phyloP scores from a whole-genome alignment of 2,329 filamentous ascomycete species.

The Juglanconis juglandina region DNA sequence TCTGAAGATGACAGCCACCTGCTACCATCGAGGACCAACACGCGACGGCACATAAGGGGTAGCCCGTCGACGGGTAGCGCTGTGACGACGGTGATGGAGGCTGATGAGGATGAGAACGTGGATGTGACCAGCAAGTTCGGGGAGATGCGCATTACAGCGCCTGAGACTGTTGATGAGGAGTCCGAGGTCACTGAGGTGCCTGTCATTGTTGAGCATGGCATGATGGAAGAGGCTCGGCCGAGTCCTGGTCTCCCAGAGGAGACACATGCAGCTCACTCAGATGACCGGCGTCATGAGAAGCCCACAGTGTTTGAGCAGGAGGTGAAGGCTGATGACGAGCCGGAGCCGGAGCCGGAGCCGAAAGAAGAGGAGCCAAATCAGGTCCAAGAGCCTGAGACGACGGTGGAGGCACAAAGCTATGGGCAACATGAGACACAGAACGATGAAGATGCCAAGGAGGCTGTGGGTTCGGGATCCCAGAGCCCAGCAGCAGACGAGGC shows the following conservation, averaged over 20 bases:
- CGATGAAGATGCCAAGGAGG: constrained; percentile 1
- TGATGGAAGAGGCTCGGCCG: constrained; percentile 10
- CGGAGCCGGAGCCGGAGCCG: constrained; percentile 4
- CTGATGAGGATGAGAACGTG: constrained; percentile 68
- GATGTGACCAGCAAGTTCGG: constrained; percentile 45
- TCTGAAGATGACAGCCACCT: constrained; percentile 48
- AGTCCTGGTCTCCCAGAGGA: constrained; percentile 26
- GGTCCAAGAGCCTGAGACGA: background rate
- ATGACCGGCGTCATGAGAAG: background rate
- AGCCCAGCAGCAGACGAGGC: constrained; percentile 10
- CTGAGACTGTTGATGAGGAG: constrained; percentile 53
- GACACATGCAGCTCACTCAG: constrained; percentile 12
- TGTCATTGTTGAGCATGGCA: constrained; percentile 38
- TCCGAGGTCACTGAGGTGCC: constrained; percentile 32
- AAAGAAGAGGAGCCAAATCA: constrained; percentile 22
- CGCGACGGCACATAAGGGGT: constrained; percentile 75
- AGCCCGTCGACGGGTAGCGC: constrained; percentile 75
- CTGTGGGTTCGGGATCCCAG: background rate
- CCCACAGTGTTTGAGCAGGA: constrained; percentile 25
- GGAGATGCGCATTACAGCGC: constrained; percentile 43
- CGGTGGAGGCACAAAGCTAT: background rate
- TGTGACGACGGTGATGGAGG: constrained; percentile 78
- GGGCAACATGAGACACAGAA: background rate
- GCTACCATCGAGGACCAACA: constrained; percentile 63
- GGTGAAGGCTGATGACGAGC: constrained; percentile 14